Conservation (phyloP, 2,329 filamentous ascomycete genomes). For the Neonectria sp. region DNA sequence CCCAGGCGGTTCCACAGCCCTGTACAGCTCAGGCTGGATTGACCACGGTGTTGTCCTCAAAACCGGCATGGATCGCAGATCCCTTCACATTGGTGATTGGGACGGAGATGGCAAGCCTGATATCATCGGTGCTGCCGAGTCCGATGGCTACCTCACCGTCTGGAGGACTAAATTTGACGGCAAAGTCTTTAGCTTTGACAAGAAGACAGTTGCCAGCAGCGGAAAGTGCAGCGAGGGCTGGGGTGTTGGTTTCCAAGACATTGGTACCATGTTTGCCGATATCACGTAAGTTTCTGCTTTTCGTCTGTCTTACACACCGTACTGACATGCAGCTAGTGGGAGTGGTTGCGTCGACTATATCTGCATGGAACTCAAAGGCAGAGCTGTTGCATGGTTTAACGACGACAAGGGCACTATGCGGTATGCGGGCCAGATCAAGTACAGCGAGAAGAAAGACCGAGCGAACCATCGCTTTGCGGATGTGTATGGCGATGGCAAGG, state of each 20-base stretch:
- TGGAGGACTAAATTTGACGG: neutral
- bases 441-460: constrained; percentile 48
- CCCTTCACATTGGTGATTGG: neutral
- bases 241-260: neutral
- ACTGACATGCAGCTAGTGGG: neutral
- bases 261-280: neutral
- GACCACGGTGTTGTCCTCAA: neutral
- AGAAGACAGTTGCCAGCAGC: neutral
- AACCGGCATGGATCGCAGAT: neutral
- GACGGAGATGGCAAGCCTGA: neutral
- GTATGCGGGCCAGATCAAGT: constrained; percentile 41
- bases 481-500: constrained; percentile 50
- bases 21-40: neutral
- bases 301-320: neutral
- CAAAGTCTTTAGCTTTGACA: neutral
- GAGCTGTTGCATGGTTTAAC: neutral
- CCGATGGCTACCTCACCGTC: neutral
- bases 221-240: neutral
- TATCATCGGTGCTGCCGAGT: neutral
- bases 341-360: neutral
- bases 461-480: constrained; percentile 57
- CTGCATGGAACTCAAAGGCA: neutral
- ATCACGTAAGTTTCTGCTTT: neutral
- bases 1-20: too few relatives aligned
- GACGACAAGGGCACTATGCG: neutral